Conservation (phyloP, 1,139 yeast genomes). For the Komagataea norvegica region DNA sequence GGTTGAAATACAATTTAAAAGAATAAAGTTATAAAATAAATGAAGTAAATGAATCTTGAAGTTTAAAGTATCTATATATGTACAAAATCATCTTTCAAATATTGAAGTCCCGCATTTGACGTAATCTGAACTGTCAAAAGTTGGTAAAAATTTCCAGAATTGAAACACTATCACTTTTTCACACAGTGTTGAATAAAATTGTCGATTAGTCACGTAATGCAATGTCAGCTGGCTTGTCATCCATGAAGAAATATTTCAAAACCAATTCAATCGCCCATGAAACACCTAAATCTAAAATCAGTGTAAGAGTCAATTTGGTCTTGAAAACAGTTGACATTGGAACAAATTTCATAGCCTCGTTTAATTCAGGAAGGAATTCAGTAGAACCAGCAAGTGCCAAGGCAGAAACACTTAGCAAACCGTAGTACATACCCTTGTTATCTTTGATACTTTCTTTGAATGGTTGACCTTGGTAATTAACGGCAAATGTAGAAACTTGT, state of each 20-base stretch:
- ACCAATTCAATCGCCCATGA: conserved; percentile 77
- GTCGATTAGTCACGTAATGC: conserved; percentile 38
- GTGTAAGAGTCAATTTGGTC: conserved; percentile 64
- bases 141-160: no score
- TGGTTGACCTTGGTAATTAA: conserved; percentile 95
- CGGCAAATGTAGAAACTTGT: conserved; percentile 96
- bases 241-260: conserved; percentile 83
- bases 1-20: conserved; percentile 2
- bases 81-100: neutral
- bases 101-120: no score
- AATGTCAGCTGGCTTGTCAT: conserved; percentile 87
- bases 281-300: conserved; percentile 70
- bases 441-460: conserved; percentile 87
- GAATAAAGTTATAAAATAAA: neutral
- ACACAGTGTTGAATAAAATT: no score
- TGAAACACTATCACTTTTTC: neutral
- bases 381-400: conserved; percentile 90
- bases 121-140: no score
- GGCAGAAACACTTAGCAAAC: conserved; percentile 84
- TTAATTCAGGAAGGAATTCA: conserved; percentile 91
- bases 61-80: neutral
- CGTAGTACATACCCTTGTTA: conserved; percentile 96
- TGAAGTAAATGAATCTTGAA: neutral
- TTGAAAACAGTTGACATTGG: conserved; percentile 79
- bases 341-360: conserved; percentile 86